A percentile compares a stretch with the other conserved stretches of the same genome.
phyloP scores from a whole-genome alignment of 305 asterid species.

The Fraxinus albicans region DNA sequence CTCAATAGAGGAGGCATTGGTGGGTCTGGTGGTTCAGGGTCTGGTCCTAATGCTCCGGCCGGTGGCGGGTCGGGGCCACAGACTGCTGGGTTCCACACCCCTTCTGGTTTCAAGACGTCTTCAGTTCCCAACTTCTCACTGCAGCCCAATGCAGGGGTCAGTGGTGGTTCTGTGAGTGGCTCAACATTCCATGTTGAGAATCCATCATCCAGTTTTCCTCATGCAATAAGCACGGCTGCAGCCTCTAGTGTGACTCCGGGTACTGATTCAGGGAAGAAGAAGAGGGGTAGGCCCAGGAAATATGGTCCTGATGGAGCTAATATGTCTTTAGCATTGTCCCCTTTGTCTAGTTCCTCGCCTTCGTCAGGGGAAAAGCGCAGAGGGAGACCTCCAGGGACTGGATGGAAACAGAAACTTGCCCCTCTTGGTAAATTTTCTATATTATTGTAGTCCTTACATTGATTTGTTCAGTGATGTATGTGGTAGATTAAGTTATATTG shows the following conservation, averaged over 20 bases:
- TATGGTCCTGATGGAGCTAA: slow-evolving; percentile 70
- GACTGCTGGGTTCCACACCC: slow-evolving; percentile 33
- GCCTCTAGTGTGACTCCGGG: slow-evolving; percentile 35
- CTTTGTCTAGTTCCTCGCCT: slow-evolving; percentile 47
- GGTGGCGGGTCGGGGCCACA: slow-evolving; percentile 37
- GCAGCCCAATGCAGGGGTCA: slow-evolving; percentile 42
- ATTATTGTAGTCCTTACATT: neutral
- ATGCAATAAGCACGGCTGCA: slow-evolving; percentile 30
- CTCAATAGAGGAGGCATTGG: slow-evolving; percentile 51
- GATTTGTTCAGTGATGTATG: neutral
- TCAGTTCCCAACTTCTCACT: slow-evolving; percentile 39
- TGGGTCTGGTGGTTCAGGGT: slow-evolving; percentile 39
- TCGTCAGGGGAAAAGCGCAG: slow-evolving; percentile 44
- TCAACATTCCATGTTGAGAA: slow-evolving; percentile 49
- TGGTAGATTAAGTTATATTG: neutral
- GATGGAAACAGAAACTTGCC: slow-evolving; percentile 74
- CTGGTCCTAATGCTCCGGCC: slow-evolving; percentile 24
- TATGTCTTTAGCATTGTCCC: slow-evolving; percentile 59
- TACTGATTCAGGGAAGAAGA: slow-evolving; percentile 55
- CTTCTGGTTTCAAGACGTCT: slow-evolving; percentile 39
- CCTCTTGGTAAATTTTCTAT: slow-evolving; percentile 46
- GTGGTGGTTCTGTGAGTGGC: slow-evolving; percentile 40
- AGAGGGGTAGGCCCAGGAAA: slow-evolving; percentile 82
- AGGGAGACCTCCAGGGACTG: slow-evolving; percentile 75
- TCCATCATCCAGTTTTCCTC: slow-evolving; percentile 42